Base-by-base conservation (phyloP, 2,329 filamentous ascomycete genomes). In the Akanthomyces dipterigenus region DNA sequence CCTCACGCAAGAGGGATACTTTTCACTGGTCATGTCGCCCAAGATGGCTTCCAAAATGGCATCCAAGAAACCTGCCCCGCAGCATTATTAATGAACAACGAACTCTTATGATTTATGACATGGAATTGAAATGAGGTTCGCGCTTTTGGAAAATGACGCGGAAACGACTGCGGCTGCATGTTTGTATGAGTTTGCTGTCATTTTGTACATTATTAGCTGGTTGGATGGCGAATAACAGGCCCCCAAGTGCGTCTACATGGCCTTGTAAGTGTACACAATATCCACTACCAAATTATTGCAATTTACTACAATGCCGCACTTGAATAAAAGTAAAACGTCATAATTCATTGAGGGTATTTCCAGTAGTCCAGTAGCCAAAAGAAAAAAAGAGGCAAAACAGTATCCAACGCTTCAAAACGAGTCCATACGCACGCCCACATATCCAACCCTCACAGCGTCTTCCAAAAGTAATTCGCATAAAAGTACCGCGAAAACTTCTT, bases 391-490 rank as follows among this genome's bases (percentile, higher is more conserved):
- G 7, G 14, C 9, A 54, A 60, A 60, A 53, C 38, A 45, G 45
- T 45, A 54, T 54, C 18, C 57, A 36, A 53, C 56, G 20, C 45
- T 57, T 40, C 48, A 51, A 42, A 43, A 40, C 34, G 20, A 24
- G 40, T 6, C 38, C 56, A 45, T 42, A 57, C 64, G 61, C 62
- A 22, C 43, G n/a, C n/a, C n/a, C n/a, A n/a, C 49, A n/a, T 48
- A 46, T 34, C n/a, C 26, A 31, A 9, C 31, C n/a, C 48, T 68
- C 63, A 96, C 73, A 97, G 80, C 34, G 87, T 93, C 69, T 91
- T 83, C 95, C 95, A 99, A 71, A 98, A 96, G 73, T 96, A 96
- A 69, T 96, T 96, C 24, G 93, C 91, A 70, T 97, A 96, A 71
- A 96, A 97, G 73, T 89, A 93, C 64, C 88, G 83, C 62, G 90